phyloP scores from a whole-genome alignment of 2,329 filamentous ascomycete genomes.

The Colletotrichum sidae region DNA sequence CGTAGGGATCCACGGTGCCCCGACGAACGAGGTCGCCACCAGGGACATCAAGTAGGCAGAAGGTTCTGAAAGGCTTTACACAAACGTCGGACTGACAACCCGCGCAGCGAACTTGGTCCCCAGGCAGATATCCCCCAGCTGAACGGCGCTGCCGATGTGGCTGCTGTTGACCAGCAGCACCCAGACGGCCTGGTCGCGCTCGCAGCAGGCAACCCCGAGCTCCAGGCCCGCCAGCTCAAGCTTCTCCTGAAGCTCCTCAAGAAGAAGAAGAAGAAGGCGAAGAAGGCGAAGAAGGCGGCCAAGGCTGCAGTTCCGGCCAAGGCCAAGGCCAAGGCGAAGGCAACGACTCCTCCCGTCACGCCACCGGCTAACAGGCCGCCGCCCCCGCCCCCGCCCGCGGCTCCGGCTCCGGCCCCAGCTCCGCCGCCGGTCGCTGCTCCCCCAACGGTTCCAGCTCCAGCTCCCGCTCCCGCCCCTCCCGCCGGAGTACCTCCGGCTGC shows the following conservation, averaged over 20 bases:
- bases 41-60: conserved; percentile 7
- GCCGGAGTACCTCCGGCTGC: too few species aligned
- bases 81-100: background rate
- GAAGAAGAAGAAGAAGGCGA: conserved; percentile 18
- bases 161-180: conserved; percentile 24
- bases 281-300: background rate
- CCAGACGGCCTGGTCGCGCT: conserved; percentile 9
- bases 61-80: too few species aligned
- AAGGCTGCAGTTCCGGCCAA: conserved; percentile 1
- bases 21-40: conserved; percentile 9
- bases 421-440: background rate
- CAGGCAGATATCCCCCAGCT: conserved; percentile 19
- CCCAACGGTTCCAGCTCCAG: background rate
- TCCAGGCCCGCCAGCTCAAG: conserved; percentile 13
- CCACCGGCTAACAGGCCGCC: conserved; percentile 2
- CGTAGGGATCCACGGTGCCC: conserved; percentile 35
- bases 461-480: too few species aligned
- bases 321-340: background rate
- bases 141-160: background rate
- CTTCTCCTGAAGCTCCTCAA: conserved; percentile 1
- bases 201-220: background rate
- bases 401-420: too few species aligned
- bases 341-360: background rate
- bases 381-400: background rate
- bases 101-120: conserved; percentile 2